Evolutionary conservation across 129 eudicot species (phyloP).

Genomic region (Lactuca saligna): DNA sequence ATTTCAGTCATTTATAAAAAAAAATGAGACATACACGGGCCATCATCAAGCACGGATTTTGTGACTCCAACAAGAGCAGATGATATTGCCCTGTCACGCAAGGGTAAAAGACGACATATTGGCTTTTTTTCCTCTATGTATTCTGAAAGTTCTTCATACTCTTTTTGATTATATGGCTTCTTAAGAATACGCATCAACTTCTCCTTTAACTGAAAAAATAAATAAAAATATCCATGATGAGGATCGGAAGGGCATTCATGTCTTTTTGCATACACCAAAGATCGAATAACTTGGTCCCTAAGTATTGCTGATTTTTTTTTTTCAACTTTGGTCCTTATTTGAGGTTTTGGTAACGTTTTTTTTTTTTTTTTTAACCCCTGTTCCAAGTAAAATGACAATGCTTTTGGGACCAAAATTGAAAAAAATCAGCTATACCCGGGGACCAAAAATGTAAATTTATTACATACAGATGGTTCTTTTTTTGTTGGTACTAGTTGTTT

Average conservation of each 20-base stretch:
- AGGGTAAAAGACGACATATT: slow-evolving; percentile 19
- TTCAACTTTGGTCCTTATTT: background rate
- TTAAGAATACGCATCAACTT: slow-evolving; percentile 27
- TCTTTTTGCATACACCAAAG: background rate
- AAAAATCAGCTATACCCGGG: background rate
- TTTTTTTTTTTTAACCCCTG: no score
- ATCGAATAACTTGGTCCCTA: no score
- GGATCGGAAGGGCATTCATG: background rate
- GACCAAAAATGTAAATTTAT: slow-evolving; percentile 7
- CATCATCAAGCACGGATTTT: slow-evolving; percentile 34
- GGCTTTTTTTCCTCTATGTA: slow-evolving; percentile 22
- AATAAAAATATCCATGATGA: background rate
- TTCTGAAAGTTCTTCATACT: slow-evolving; percentile 33
- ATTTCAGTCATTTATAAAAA: background rate
- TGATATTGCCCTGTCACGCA: slow-evolving; percentile 38
- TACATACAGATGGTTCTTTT: slow-evolving; percentile 25
- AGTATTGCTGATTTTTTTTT: background rate
- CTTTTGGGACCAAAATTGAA: background rate
- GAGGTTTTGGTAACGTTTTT: background rate
- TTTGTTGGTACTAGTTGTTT: slow-evolving; percentile 8
- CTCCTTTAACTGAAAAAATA: slow-evolving; percentile 21
- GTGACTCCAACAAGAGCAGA: slow-evolving; percentile 10
- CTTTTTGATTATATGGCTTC: slow-evolving; percentile 36
- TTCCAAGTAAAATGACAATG: background rate
- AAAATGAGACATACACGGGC: slow-evolving; percentile 32